A percentile compares a stretch with the other conserved stretches of the same genome.
Conservation (phyloP, 345 rosid species). For the Euphorbia pulcherrima region DNA sequence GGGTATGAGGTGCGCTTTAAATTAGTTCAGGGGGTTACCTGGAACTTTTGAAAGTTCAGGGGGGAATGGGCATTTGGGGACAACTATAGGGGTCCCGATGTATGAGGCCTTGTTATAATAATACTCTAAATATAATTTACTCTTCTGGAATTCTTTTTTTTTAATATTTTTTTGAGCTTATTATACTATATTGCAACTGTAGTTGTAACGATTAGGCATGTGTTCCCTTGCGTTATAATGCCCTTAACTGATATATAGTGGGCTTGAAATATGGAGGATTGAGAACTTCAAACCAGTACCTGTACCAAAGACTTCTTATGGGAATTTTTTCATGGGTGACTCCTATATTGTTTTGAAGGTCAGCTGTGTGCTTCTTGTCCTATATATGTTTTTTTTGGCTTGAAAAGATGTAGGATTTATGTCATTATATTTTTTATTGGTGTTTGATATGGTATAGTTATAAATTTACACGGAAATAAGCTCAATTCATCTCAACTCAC, state of each 20-base stretch:
- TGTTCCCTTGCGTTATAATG: background rate
- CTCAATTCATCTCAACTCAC: too few relatives aligned
- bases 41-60: too few relatives aligned
- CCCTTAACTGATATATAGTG: slow-evolving; percentile 44
- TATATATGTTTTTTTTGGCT: background rate
- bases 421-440: background rate
- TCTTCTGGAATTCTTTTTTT: background rate
- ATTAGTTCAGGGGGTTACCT: too few relatives aligned
- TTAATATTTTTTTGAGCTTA: background rate
- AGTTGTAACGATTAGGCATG: slow-evolving; percentile 10
- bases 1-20: too few relatives aligned
- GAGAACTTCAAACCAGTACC: slow-evolving; percentile 76
- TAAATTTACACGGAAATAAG: too few relatives aligned
- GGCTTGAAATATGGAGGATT: slow-evolving; percentile 94
- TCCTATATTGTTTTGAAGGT: slow-evolving; percentile 91
- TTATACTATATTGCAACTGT: background rate
- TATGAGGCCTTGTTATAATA: too few relatives aligned
- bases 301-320: slow-evolving; percentile 61
- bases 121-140: too few relatives aligned
- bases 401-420: background rate
- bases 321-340: slow-evolving; percentile 92
- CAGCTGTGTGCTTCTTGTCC: slow-evolving; percentile 16
- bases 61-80: too few relatives aligned
- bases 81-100: too few relatives aligned
- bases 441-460: too few relatives aligned